These are phyloP conservation scores for Eurotiales sp. DNA, from an alignment of 2,329 filamentous ascomycete genomes.

Conservation along the genomic window DNA sequence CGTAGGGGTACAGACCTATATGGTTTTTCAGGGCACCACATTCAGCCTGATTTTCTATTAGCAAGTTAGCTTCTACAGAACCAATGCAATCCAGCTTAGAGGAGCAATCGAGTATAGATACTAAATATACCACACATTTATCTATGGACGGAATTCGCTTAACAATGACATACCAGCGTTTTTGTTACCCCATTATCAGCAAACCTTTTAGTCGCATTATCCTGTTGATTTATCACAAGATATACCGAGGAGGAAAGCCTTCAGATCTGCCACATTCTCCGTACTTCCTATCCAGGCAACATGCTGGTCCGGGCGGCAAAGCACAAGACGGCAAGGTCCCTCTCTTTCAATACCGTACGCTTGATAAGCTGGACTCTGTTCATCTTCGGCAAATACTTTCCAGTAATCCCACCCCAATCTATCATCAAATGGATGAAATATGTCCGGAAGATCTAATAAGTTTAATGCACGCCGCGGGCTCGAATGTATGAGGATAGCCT, in stretches of 20 bases:
- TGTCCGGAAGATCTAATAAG: not conserved
- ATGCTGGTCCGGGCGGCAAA: slow-evolving; percentile 66
- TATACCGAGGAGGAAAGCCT: slow-evolving; percentile 15
- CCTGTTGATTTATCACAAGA: too few relatives aligned
- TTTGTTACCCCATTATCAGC: too few relatives aligned
- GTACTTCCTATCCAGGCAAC: slow-evolving; percentile 32
- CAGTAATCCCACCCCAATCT: not conserved
- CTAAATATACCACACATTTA: too few relatives aligned
- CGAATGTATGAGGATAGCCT: slow-evolving; percentile 13
- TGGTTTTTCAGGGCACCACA: too few relatives aligned
- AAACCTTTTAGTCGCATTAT: too few relatives aligned
- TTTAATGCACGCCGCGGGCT: not conserved
- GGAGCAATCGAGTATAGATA: too few relatives aligned
- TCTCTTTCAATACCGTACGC: slow-evolving; percentile 58
- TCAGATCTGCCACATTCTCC: slow-evolving; percentile 5
- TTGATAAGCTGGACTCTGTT: slow-evolving; percentile 33
- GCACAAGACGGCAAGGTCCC: slow-evolving; percentile 46
- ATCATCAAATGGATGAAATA: slow-evolving; percentile 7
- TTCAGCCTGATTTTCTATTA: too few relatives aligned
- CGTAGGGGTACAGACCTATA: too few relatives aligned
- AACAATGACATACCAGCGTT: too few relatives aligned
- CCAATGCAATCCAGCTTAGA: too few relatives aligned
- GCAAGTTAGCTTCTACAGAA: too few relatives aligned
- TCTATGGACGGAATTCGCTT: too few relatives aligned
- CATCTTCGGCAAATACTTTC: slow-evolving; percentile 2